Conservation (phyloP, 495 filamentous ascomycete species). For the Tuber indicum region DNA sequence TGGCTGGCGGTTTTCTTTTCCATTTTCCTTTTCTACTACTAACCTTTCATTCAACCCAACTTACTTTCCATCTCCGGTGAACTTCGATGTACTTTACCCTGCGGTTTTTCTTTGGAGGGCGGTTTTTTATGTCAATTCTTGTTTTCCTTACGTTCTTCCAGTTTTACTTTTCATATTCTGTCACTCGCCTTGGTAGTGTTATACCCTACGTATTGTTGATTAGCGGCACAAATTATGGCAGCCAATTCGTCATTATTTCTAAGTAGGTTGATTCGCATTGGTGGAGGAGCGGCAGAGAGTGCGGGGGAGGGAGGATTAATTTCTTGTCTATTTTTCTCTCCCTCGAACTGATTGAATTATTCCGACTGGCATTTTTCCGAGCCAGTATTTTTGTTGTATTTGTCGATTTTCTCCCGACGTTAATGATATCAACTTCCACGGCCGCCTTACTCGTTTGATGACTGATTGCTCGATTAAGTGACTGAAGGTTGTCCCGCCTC, state of each 20-base stretch:
- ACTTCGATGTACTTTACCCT: not conserved
- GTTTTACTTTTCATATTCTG: constrained; percentile 11
- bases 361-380: not conserved
- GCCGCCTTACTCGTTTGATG: not conserved
- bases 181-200: not conserved
- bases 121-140: not conserved
- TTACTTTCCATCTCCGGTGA: not conserved
- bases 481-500: not conserved
- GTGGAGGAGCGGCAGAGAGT: not conserved
- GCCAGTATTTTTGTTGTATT: not conserved
- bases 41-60: not conserved
- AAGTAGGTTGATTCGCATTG: not conserved
- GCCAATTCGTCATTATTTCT: not conserved
- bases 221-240: not conserved
- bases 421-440: not conserved
- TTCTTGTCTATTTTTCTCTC: not conserved
- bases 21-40: constrained; percentile 9
- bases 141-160: not conserved
- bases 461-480: not conserved
- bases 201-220: not conserved
- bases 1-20: constrained; percentile 10
- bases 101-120: constrained; percentile 4
- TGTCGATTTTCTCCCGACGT: not conserved
- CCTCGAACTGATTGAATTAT: not conserved
- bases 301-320: not conserved